Conservation (phyloP, 116 monocot species). For the Dioscorea cayenensis region DNA sequence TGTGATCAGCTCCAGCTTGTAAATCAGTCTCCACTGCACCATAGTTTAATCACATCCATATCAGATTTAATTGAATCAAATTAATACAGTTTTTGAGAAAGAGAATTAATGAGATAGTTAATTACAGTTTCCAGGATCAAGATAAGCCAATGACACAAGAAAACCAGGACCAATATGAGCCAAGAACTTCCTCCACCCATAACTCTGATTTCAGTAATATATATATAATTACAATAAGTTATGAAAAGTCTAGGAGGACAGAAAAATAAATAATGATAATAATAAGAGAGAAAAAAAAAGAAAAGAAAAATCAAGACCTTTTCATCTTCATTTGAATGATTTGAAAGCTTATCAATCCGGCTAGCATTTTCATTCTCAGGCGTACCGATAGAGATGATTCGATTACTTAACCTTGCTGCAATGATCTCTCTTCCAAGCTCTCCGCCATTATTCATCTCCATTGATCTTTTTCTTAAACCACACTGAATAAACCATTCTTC, state of each 20-base stretch:
- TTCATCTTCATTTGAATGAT: not conserved
- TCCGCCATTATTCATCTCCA: not conserved
- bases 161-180: constrained; percentile 68
- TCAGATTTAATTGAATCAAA: too few species aligned
- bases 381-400: not conserved
- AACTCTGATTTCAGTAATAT: not conserved
- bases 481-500: too few species aligned
- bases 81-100: not conserved
- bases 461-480: not conserved
- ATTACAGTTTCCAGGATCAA: constrained; percentile 72
- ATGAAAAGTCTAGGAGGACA: too few species aligned
- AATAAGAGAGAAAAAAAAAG: not conserved
- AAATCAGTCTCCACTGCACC: constrained; percentile 70
- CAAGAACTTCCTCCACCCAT: constrained; percentile 45
- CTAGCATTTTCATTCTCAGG: not conserved
- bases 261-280: not conserved
- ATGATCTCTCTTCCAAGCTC: not conserved
- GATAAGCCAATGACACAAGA: constrained; percentile 68
- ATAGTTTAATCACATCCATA: not conserved
- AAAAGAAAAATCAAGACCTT: not conserved
- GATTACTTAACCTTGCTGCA: not conserved
- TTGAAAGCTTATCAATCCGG: not conserved
- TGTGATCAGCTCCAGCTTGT: constrained; percentile 72
- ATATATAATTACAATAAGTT: too few species aligned
- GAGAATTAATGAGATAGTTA: not conserved